phyloP scores from a whole-genome alignment of 805 yeast species.

The Candida khao-thaluensis region DNA sequence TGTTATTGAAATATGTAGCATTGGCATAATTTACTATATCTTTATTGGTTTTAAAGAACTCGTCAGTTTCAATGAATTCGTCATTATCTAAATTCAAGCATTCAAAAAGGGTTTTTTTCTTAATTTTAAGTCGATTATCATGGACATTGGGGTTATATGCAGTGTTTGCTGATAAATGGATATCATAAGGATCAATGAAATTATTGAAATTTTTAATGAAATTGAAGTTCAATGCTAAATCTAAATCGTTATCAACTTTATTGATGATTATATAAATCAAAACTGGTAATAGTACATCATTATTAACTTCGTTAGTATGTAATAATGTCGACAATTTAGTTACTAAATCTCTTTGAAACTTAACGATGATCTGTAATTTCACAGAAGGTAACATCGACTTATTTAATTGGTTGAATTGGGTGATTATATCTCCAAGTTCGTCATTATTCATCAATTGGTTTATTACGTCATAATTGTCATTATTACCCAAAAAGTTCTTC shows the following conservation, averaged over 20 bases:
- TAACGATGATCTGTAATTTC: constrained; percentile 29
- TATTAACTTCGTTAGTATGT: constrained; percentile 28
- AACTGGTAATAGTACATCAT: constrained; percentile 41
- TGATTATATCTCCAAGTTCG: constrained; percentile 16
- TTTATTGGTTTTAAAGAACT: constrained; percentile 31
- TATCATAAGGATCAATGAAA: constrained; percentile 31
- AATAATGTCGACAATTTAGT: constrained; percentile 19
- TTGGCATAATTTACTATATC: constrained; percentile 29
- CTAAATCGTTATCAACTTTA: constrained; percentile 19
- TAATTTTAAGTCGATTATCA: constrained; percentile 15
- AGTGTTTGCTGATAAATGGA: constrained; percentile 18
- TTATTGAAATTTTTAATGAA: constrained; percentile 38
- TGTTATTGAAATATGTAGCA: constrained; percentile 31
- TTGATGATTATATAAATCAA: constrained; percentile 37
- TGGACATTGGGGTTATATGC: constrained; percentile 10
- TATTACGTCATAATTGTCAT: constrained; percentile 12
- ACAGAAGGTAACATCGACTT: constrained; percentile 30
- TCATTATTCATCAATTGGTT: constrained; percentile 3
- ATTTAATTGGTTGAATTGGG: constrained; percentile 19
- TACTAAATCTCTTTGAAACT: constrained; percentile 30
- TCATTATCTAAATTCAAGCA: constrained; percentile 19
- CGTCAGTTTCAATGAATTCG: constrained; percentile 8
- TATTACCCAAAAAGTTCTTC: constrained; percentile 27
- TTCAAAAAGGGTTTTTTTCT: constrained; percentile 26
- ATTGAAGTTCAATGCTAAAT: constrained; percentile 35